Evolutionary conservation across 192 early-diverging fungal species (phyloP), one percentile per base, ranked within the genome.

Genomic region (Linnemannia zychae): DNA sequence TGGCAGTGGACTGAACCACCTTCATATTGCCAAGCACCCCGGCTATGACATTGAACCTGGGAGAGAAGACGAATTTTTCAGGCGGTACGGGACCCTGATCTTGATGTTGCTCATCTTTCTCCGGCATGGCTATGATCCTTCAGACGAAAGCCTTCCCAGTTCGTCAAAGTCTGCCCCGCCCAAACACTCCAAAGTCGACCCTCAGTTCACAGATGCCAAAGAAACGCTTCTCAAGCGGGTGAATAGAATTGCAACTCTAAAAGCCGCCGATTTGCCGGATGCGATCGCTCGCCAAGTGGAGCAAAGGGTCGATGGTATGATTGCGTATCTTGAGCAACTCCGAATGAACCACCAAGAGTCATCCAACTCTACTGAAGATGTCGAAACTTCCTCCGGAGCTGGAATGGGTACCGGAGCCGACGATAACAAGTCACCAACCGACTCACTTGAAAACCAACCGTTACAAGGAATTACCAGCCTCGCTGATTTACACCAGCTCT

Each of bases 21-120:
- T 85, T 16, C 83, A 85, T 22, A 85, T 85, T 47, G 83, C 83
- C n/a, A 85, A 85, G 37, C 83, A 85, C 65, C n/a, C 47, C 0
- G 83, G 83, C 65, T 85, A 85, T 34, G 69, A 40, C 5, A 72
- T 79, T 28, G 77, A 85, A 11, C 77, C 74, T 1, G 74, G 52
- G 13, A 44, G 77, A 22, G 38, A 76, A 34, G 70, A 79, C 0
- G 83, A 85, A n/a, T 85, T 85, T 44, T 85, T 85, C 34, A 49
- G 67, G 47, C 63, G 44, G 17, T 85, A 85, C 36, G 83, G 77
- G 1, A 20, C 31, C 0, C 76, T 79, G 83, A 31, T 85, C 24
- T 46, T 85, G 50, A 72, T 36, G 15, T 38, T 85, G 7, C 66
- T 85, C 18, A 79, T 79, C 69, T 85, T 76, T 79, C 69, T 85